Evolutionary conservation across 106 monocot species (phyloP), one percentile per base, ranked within the genome.

Genomic region (Alisma plantagoaquatica): DNA sequence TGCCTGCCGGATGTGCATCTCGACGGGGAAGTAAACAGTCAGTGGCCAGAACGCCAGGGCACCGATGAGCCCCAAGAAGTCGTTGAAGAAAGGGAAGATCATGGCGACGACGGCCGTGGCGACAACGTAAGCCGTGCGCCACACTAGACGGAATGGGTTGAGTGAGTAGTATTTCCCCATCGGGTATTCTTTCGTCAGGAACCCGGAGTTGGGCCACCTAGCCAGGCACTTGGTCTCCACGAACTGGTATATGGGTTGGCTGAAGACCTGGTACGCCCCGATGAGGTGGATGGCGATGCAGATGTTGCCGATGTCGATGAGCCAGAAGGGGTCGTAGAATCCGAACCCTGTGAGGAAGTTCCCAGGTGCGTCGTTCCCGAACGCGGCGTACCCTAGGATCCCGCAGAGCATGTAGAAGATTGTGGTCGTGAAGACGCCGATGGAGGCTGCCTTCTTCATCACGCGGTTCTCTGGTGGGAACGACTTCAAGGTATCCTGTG

Each of bases 81-180:
- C 72, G 3, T 76, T 76, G 65, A 76, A 76, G 66, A 76, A 76
- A 19, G 76, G 76, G 29, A 76, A 70, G 65, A 70, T 65, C 70
- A 76, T 70, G 23, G 76, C 70, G 1, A 66, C 29, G 29, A 70
- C 38, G 5, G 76, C 46, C 1, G 70, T 70, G 43, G 49, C 41
- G 16, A 57, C 27, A 0, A 70, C 70, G 31, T 65, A 70, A 2
- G 27, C 29, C 7, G 76, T 61, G 25, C 76, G 59, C 65, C 70
- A 70, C 3, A 50, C 47, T 23, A 76, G 16, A 7, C 70, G 53
- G 38, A 76, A 62, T 20, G 62, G 33, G 53, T 51, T 70, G 26
- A 79, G 2, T 15, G 35, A 25, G 57, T 31, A 66, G 0, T 20
- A 5, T 0, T 46, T 46, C 27, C 18, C 11, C 51, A 63, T 1